Evolutionary conservation across 768 basidiomycete species (phyloP).

Genomic region (Serendipita sp.): DNA sequence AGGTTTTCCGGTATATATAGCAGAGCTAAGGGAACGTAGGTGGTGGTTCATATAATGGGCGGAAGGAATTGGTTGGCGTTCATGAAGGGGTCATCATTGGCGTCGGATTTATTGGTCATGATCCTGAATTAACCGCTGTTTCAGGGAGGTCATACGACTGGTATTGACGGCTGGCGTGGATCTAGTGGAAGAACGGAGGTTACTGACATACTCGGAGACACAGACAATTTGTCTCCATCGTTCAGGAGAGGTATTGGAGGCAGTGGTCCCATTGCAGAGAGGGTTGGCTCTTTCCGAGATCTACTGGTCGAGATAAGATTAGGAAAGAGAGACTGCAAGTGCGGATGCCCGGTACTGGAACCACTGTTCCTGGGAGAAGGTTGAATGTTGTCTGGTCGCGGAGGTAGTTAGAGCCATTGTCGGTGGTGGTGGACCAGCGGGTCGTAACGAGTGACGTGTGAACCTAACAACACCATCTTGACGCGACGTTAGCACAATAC

Average conservation of each 20-base stretch:
- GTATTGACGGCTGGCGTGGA: background rate
- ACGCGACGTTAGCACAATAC: background rate
- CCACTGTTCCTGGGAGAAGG: conserved; percentile 18
- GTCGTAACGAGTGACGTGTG: conserved; percentile 38
- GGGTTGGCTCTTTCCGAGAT: conserved; percentile 7
- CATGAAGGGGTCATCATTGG: background rate
- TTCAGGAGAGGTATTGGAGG: conserved; percentile 13
- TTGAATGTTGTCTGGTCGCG: conserved; percentile 30
- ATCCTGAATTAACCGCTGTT: conserved; percentile 43
- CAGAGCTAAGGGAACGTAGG: conserved; percentile 21
- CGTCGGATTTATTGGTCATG: conserved; percentile 25
- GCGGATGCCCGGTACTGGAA: conserved; percentile 24
- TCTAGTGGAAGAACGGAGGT: conserved; percentile 16
- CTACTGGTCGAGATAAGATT: conserved; percentile 33
- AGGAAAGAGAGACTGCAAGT: conserved; percentile 18
- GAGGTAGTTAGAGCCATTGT: conserved; percentile 34
- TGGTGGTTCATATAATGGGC: conserved; percentile 12
- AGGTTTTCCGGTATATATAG: background rate
- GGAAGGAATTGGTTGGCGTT: background rate
- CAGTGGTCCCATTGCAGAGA: conserved; percentile 23
- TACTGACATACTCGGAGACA: background rate
- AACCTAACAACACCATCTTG: conserved; percentile 27
- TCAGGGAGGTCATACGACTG: conserved; percentile 26
- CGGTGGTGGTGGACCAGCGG: conserved; percentile 45
- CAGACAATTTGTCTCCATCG: background rate